Evolutionary conservation across 2,329 filamentous ascomycete species (phyloP).

Genomic region (Trichoderma atrobrunneum): DNA sequence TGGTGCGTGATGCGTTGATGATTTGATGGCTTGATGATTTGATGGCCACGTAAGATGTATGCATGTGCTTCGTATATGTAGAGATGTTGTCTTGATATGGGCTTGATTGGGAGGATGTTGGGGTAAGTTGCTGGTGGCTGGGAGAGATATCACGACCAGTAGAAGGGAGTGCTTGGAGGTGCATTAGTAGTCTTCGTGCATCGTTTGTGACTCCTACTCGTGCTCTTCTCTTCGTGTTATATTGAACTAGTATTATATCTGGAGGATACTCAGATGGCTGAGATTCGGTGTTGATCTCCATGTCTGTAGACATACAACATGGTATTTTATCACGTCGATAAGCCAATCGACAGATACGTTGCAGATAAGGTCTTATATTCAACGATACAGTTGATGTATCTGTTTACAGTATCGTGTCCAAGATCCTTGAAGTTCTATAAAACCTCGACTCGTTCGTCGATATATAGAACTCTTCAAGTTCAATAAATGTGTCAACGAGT

Average conservation of each 20-base stretch:
- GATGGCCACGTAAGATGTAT: neutral
- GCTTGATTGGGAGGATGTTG: neutral
- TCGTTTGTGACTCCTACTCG: neutral
- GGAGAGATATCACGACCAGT: neutral
- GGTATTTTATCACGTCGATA: neutral
- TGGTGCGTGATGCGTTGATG: neutral
- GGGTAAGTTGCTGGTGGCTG: neutral
- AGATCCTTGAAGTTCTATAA: neutral
- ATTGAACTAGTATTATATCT: neutral
- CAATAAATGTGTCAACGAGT: neutral
- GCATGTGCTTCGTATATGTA: neutral
- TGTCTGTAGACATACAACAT: no score
- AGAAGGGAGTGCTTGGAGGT: neutral
- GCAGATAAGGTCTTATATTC: neutral
- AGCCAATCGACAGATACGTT: neutral
- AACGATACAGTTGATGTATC: neutral
- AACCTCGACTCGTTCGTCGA: neutral
- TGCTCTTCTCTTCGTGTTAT: neutral
- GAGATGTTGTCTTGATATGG: neutral
- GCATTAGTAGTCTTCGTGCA: neutral
- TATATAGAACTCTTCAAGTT: neutral
- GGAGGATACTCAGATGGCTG: neutral
- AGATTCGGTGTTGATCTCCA: fast-evolving
- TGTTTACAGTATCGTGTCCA: neutral
- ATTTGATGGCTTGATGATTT: neutral